These are phyloP conservation scores for Chlorella ohadii DNA, from an alignment of 139 green algal species.

Conservation along the genomic window DNA sequence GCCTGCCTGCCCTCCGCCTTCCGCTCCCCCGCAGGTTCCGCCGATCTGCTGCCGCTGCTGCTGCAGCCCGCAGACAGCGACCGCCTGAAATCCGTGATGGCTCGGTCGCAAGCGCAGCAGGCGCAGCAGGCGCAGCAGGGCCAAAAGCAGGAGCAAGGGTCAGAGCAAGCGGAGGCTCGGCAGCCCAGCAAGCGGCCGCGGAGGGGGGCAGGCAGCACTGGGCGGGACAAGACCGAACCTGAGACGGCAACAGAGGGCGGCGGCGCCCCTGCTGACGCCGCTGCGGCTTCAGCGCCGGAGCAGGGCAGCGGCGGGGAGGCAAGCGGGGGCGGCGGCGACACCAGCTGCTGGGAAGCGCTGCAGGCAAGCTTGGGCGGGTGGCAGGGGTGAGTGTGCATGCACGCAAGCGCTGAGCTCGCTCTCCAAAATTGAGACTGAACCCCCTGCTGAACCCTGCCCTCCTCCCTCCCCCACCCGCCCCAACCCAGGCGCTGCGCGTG, in stretches of 20 bases:
- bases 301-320: not conserved
- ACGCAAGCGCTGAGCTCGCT: too few species aligned
- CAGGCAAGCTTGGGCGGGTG: not conserved
- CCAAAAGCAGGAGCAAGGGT: not conserved
- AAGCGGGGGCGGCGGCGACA: not conserved
- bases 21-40: not conserved
- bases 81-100: not conserved
- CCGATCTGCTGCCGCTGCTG: conserved; percentile 36
- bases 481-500: too few species aligned
- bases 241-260: not conserved
- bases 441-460: too few species aligned
- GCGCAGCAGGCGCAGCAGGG: conserved; percentile 7
- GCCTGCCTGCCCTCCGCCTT: not conserved
- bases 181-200: not conserved
- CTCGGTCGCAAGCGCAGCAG: not conserved
- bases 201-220: not conserved
- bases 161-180: not conserved
- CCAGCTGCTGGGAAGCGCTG: conserved; percentile 24
- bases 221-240: not conserved
- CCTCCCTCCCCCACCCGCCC: too few species aligned
- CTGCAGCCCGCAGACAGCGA: conserved; percentile 38
- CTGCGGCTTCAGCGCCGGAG: not conserved
- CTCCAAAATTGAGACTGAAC: too few species aligned
- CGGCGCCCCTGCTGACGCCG: too few species aligned
- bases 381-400: too few species aligned